Evolutionary conservation across 305 asterid genomes (phyloP), one percentile per base, ranked within the genome.

Genomic region (Solanum hybrid): DNA sequence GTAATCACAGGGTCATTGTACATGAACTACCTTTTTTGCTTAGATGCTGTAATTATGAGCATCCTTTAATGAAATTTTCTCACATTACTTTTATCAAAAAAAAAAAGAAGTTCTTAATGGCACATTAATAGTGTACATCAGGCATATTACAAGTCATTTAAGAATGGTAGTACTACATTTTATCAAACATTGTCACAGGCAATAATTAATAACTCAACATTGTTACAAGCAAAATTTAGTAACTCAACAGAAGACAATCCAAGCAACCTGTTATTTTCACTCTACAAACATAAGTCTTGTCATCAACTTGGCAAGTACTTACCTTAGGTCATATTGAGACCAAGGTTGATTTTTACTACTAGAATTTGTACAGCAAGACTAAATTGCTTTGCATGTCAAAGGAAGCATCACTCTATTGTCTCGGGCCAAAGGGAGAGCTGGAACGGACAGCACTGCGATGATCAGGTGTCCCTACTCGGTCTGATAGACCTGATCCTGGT

Each of bases 401-500:
- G 40, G 80, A 89, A 69, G 81, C 86, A 9, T 35, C 11, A 40
- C 17, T 76, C 90, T 92, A 95, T 89, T 69, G 90, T 91, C 93
- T 90, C 51, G 85, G 88, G 42, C 92, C 92, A 9, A 88, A 91
- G 66, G 90, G 86, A 10, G 92, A 87, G 88, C 86, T 84, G 75
- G 90, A 88, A 42, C 92, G 92, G 42, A 71, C 71, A 66, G 90
- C 86, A 66, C 86, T 90, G 56, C 92, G 91, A 26, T 81, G 93
- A 56, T 51, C 73, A 7, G 92, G 92, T 40, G 89, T 88, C 56
- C 93, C 94, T 69, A 87, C 93, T 92, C 92, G 91, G 91, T 92
- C 91, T 32, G 88, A 81, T 24, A 82, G 93, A 90, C 93, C 94
- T 4, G 95, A 86, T 89, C 91, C 82, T 31, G 91, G 77, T 72